Base-by-base conservation (phyloP, 129 eudicot species). In the Artemisia annua region DNA sequence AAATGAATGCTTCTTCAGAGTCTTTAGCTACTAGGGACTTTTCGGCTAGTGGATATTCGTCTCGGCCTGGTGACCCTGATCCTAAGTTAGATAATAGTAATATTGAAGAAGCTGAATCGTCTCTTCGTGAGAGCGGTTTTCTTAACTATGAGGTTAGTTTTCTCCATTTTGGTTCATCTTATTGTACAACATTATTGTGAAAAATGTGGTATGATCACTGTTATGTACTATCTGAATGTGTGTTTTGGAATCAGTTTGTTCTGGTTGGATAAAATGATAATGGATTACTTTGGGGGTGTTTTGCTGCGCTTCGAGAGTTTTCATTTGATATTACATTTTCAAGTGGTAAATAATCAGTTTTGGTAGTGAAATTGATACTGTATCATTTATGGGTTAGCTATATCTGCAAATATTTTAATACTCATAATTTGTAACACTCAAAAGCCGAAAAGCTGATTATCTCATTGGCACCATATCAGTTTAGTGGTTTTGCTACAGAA, bases 61-160 rank as follows among this genome's bases (percentile, higher is more conserved):
- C 96, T 71, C 75, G 95, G 26, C 85, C 87, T 1, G 92, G 87
- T 48, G 96, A 87, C 39, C 66, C 84, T 54, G 96, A 89, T 49
- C 71, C 82, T 0, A 92, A 92, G 75, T 52, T 74, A 49, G 93
- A 92, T 60, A 76, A 86, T 18, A 89, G 90, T 75, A 92, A 87
- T 56, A 89, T 92, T 69, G 98, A 92, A 82, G 98, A 92, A 68
- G 98, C 98, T 26, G 98, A 92, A 80, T 92, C 95, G 13, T 89
- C 98, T 56, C 98, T 92, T 62, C 91, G 98, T 32, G 96, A 89
- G 78, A 92, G 96, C 73, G 91, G 91, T 30, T 89, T 79, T 70
- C 82, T 89, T 20, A 92, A 92, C 55, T 92, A 92, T 63, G 98
- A 92, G 98, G 98, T 92, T 24, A 17, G 46, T 60, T 43, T 78